Evolutionary conservation across 768 basidiomycete species (phyloP).

Genomic region (Leccinum longicurvipes): DNA sequence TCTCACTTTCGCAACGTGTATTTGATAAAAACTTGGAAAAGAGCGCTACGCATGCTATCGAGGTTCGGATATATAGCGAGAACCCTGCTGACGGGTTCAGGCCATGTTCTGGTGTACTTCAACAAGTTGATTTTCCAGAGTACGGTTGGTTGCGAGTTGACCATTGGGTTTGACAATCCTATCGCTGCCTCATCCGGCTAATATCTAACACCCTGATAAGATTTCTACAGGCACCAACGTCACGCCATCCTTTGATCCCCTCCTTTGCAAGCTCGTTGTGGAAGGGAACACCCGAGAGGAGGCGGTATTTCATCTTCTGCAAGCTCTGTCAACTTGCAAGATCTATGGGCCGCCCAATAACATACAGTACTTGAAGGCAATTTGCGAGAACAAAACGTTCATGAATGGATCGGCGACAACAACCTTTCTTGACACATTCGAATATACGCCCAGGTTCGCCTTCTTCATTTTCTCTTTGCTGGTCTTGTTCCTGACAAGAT

Average conservation of each 20-base stretch:
- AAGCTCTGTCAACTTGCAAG: constrained; percentile 37
- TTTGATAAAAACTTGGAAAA: constrained; percentile 30
- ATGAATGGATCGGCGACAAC: constrained; percentile 45
- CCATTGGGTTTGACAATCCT: constrained; percentile 43
- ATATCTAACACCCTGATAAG: constrained; percentile 21
- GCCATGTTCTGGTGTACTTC: constrained; percentile 62
- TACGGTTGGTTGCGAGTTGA: constrained; percentile 60
- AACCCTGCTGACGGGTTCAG: constrained; percentile 54
- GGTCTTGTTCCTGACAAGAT: neutral
- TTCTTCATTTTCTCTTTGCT: neutral
- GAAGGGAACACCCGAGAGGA: constrained; percentile 43
- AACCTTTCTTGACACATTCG: constrained; percentile 43
- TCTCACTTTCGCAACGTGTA: constrained; percentile 36
- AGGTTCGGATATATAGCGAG: constrained; percentile 61
- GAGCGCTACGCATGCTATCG: constrained; percentile 41
- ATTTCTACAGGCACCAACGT: constrained; percentile 49
- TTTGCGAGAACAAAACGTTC: constrained; percentile 41
- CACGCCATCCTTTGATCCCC: constrained; percentile 55
- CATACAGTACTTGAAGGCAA: constrained; percentile 44
- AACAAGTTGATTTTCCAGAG: constrained; percentile 43
- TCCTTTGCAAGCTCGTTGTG: constrained; percentile 60
- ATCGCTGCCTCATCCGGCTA: neutral
- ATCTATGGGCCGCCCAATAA: constrained; percentile 64
- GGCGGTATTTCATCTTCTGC: constrained; percentile 41
- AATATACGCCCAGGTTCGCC: constrained; percentile 39